A percentile compares a stretch with the other conserved stretches of the same genome.
Conservation (phyloP, 73 alveolate genomes). For the Paramecium primaurelia region DNA sequence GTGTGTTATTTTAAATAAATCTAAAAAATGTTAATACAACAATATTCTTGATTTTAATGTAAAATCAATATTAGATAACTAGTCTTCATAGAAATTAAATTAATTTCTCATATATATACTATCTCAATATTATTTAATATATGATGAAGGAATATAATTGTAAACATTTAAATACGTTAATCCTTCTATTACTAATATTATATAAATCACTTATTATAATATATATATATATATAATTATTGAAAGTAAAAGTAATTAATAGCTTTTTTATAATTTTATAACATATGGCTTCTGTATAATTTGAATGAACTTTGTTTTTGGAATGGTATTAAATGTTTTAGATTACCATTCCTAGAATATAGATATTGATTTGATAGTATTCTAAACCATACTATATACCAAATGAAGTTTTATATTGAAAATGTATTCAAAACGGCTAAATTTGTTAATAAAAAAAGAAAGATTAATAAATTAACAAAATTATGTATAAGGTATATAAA, state of each 20-base stretch:
- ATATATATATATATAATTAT: no score
- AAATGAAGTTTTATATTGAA: background rate
- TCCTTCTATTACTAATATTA: background rate
- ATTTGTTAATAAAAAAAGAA: background rate
- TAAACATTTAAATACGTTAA: no score
- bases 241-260: background rate
- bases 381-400: background rate
- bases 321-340: no score
- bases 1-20: no score
- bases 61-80: no score
- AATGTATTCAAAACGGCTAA: background rate
- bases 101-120: no score
- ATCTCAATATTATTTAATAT: no score
- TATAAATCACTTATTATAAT: no score
- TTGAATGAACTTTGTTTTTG: background rate
- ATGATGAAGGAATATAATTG: no score
- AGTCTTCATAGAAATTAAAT: no score
- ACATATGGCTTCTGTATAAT: background rate
- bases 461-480: background rate
- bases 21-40: no score
- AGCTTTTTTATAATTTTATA: background rate
- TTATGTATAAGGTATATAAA: background rate
- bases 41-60: no score
- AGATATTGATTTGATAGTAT: background rate
- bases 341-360: background rate